phyloP scores from a whole-genome alignment of 2,329 filamentous ascomycete genomes.

The Aspergillus ibericus region DNA sequence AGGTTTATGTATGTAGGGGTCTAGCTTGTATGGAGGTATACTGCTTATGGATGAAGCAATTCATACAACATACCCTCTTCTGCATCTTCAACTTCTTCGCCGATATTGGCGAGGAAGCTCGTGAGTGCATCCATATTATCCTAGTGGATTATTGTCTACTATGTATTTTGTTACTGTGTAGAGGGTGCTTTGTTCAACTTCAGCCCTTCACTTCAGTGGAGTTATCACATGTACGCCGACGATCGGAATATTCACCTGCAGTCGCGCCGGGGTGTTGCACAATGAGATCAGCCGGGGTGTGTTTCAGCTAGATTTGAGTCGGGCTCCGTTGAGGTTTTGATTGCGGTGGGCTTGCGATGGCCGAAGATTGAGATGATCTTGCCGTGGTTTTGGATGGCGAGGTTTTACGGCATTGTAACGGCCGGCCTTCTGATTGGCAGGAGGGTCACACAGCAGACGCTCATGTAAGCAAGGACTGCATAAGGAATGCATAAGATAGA shows the following conservation, averaged over 20 bases:
- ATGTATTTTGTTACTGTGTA: background rate
- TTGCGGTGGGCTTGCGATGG: background rate
- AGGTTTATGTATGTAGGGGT: background rate
- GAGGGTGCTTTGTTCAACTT: background rate
- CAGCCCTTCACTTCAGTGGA: too few species aligned
- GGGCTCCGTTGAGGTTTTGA: background rate
- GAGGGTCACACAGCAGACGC: background rate
- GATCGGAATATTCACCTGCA: constrained; percentile 3
- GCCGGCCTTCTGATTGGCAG: background rate
- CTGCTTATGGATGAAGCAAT: background rate
- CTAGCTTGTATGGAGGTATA: constrained; percentile 1
- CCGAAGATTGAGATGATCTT: background rate
- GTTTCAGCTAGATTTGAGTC: background rate
- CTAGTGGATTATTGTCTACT: background rate
- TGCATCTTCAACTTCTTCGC: constrained; percentile 54
- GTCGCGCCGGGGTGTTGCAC: background rate
- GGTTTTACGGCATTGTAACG: background rate
- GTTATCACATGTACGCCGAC: background rate
- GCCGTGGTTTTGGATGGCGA: background rate
- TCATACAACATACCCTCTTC: constrained; percentile 56
- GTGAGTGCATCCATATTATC: constrained; percentile 22
- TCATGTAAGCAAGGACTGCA: background rate
- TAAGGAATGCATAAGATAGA: background rate
- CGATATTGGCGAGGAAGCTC: constrained; percentile 45
- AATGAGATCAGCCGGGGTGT: background rate